phyloP scores from a whole-genome alignment of 2,329 filamentous ascomycete species.

The Bipolaris gigantea region DNA sequence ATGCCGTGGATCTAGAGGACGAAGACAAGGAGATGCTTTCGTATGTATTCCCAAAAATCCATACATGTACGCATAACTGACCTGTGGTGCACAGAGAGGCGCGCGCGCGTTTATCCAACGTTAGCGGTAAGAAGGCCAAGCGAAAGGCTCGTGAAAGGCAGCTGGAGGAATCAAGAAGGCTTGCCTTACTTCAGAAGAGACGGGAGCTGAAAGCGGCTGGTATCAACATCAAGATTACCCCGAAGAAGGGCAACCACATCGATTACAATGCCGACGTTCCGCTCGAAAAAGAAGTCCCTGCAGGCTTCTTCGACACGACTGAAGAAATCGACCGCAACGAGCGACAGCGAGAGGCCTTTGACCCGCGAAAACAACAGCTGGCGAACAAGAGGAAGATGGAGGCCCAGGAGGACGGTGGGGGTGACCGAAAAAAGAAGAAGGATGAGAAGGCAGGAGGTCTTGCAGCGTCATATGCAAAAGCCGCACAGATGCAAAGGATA shows the following conservation, averaged over 20 bases:
- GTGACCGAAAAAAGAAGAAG: slow-evolving; percentile 81
- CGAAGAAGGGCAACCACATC: slow-evolving; percentile 94
- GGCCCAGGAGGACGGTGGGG: slow-evolving; percentile 75
- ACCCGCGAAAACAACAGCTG: slow-evolving; percentile 88
- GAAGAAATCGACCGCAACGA: slow-evolving; percentile 85
- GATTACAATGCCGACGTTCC: slow-evolving; percentile 99
- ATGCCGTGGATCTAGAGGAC: slow-evolving; percentile 97
- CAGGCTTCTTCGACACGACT: slow-evolving; percentile 89
- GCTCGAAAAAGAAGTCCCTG: slow-evolving; percentile 87
- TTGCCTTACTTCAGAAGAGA: slow-evolving; percentile 91
- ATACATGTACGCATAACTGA: not conserved
- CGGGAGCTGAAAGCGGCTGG: slow-evolving; percentile 96
- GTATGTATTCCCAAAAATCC: slow-evolving; percentile 7
- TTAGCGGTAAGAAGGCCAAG: slow-evolving; percentile 98
- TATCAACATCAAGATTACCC: slow-evolving; percentile 95
- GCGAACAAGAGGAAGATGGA: slow-evolving; percentile 93
- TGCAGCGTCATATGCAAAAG: slow-evolving; percentile 85
- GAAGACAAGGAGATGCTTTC: slow-evolving; percentile 99
- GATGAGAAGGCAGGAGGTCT: slow-evolving; percentile 77
- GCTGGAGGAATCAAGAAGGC: slow-evolving; percentile 86
- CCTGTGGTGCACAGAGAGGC: slow-evolving; percentile 61
- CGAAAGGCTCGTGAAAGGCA: slow-evolving; percentile 94
- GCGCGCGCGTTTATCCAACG: slow-evolving; percentile 92
- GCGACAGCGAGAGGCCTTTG: slow-evolving; percentile 78
- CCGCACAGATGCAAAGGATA: slow-evolving; percentile 91